phyloP scores from a whole-genome alignment of 768 basidiomycete species.

The Holtermannia corniformis region DNA sequence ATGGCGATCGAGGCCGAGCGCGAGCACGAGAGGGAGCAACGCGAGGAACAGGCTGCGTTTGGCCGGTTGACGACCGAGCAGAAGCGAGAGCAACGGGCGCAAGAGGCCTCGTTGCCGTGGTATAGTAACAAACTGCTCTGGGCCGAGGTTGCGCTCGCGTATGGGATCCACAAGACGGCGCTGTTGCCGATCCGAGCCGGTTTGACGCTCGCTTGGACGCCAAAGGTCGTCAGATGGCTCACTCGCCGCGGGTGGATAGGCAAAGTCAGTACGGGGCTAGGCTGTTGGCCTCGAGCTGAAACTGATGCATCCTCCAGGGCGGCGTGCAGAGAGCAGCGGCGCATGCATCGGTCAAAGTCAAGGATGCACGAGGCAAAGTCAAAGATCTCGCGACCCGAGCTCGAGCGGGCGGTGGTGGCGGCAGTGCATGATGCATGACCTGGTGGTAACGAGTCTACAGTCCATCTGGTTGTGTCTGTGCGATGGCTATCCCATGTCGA shows the following conservation, averaged over 20 bases:
- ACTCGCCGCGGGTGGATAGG: slow-evolving; percentile 66
- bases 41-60: slow-evolving; percentile 7
- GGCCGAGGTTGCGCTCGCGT: slow-evolving; percentile 86
- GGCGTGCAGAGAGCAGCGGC: slow-evolving; percentile 19
- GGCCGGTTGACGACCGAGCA: slow-evolving; percentile 8
- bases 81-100: background rate
- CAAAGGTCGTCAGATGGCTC: slow-evolving; percentile 76
- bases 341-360: slow-evolving; percentile 22
- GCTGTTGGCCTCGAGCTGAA: background rate
- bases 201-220: slow-evolving; percentile 75
- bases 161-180: slow-evolving; percentile 88
- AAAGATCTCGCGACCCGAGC: slow-evolving; percentile 1
- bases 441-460: too few relatives aligned
- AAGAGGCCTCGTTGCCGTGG: too few relatives aligned
- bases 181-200: slow-evolving; percentile 84
- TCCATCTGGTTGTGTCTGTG: too few relatives aligned
- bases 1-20: slow-evolving; percentile 1
- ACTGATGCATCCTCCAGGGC: slow-evolving; percentile 7
- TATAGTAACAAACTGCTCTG: slow-evolving; percentile 63
- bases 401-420: background rate
- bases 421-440: too few relatives aligned
- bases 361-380: slow-evolving; percentile 11
- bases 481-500: too few relatives aligned
- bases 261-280: slow-evolving; percentile 21
- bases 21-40: slow-evolving; percentile 22